Conservation (phyloP, 805 yeast species). For the Wickerhamomyces chambardii region DNA sequence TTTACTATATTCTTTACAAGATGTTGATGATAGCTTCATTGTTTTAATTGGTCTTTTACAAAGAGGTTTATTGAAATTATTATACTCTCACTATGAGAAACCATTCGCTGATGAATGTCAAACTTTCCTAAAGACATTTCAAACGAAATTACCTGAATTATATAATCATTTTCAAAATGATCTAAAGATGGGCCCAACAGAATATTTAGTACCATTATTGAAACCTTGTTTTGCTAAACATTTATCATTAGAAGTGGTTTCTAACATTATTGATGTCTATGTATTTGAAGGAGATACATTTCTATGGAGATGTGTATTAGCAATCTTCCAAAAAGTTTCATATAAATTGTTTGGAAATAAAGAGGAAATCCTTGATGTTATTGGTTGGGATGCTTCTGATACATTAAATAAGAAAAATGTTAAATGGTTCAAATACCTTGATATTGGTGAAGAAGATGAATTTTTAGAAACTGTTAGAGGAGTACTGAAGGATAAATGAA, state of each 20-base stretch:
- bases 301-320: constrained; percentile 43
- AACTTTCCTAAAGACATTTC: constrained; percentile 40
- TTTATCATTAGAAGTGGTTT: constrained; percentile 34
- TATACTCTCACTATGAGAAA: constrained; percentile 20
- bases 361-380: constrained; percentile 31
- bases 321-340: constrained; percentile 36
- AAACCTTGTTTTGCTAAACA: constrained; percentile 36
- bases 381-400: constrained; percentile 26
- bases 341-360: constrained; percentile 43
- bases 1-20: constrained; percentile 26
- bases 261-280: constrained; percentile 47
- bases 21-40: constrained; percentile 26
- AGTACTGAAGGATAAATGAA: constrained; percentile 20
- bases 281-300: constrained; percentile 55
- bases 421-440: constrained; percentile 24
- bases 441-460: constrained; percentile 40
- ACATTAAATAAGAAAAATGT: constrained; percentile 12
- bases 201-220: constrained; percentile 34
- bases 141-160: constrained; percentile 33
- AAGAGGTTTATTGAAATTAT: constrained; percentile 22
- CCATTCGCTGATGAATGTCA: constrained; percentile 27
- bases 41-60: constrained; percentile 29
- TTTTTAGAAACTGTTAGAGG: constrained; percentile 34
- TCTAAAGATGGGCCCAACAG: constrained; percentile 29
- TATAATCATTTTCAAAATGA: constrained; percentile 37